Conservation (phyloP, 352 stramenopile genomes). For the Phytophthora megakarya region DNA sequence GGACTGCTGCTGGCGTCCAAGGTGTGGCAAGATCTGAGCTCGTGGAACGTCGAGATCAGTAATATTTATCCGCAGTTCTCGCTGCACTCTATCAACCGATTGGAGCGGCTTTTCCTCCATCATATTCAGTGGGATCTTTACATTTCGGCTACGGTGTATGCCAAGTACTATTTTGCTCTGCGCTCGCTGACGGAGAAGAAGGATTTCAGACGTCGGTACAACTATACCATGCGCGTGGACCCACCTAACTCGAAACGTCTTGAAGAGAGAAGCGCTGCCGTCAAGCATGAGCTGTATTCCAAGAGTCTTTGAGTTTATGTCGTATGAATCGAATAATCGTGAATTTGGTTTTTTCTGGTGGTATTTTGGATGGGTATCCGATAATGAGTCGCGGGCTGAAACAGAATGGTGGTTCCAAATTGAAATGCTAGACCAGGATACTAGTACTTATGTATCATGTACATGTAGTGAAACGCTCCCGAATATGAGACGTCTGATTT, state of each 20-base stretch:
- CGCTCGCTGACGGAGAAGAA: constrained; percentile 92
- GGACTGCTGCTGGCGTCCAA: constrained; percentile 98
- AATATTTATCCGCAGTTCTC: constrained; percentile 98
- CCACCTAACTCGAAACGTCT: constrained; percentile 86
- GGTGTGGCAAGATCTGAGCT: constrained; percentile 98
- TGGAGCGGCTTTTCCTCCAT: constrained; percentile 97
- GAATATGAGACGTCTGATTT: too few species aligned
- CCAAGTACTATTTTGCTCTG: constrained; percentile 99
- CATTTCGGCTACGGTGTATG: constrained; percentile 94
- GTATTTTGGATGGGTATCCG: too few species aligned
- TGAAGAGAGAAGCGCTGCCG: constrained; percentile 82
- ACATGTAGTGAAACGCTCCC: too few species aligned
- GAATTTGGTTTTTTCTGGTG: background rate
- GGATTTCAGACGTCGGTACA: constrained; percentile 90
- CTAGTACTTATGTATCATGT: too few species aligned
- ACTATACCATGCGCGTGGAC: constrained; percentile 89
- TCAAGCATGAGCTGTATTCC: constrained; percentile 85
- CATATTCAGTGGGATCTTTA: constrained; percentile 99
- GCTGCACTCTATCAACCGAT: constrained; percentile 96
- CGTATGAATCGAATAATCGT: background rate
- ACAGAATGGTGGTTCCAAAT: too few species aligned
- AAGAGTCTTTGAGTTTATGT: constrained; percentile 69
- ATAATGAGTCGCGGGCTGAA: too few species aligned
- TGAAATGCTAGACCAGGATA: too few species aligned
- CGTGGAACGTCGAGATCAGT: constrained; percentile 98